Base-by-base conservation (phyloP, 2,329 filamentous ascomycete genomes). In the Rutstroemia sp. region DNA sequence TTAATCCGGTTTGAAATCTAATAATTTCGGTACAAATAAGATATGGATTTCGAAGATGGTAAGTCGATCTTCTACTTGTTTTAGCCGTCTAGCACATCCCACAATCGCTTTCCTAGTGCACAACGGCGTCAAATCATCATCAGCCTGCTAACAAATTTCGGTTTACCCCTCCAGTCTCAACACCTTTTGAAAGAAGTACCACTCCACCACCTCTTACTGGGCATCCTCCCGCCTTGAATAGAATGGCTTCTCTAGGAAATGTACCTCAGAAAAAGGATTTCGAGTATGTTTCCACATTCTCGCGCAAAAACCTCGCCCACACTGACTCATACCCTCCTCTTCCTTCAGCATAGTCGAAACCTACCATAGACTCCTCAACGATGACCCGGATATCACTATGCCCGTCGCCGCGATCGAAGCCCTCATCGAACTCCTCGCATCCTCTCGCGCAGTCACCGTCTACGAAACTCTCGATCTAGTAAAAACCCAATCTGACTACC, bases 321-420 rank as follows among this genome's bases (percentile, higher is more conserved):
- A 54, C 25, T 55, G 53, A 68, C 65, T 67, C 64, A 67, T 46
- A 48, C 21, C 14, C 23, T 37, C 6, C 30, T 37, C 25, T 44
- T 38, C 49, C 52, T 47, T 38, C 54, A 70, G 67, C 71, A 84
- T 89, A 59, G 83, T 87, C 64, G 73, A 77, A 56, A 81, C 82
- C 48, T 89, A 89, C 75, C 78, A 81, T 66, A 73, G 77, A 50
- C 79, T 88, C 49, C 79, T 88, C 59, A 69, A 69, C 58, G 78
- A 81, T 52, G 91, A 97, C 71, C 80, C 87, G 10, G 89, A 95
- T 60, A 80, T 97, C 53, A 96, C 92, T 38, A 96, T 96, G 83
- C 92, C 94, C 61, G 89, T 99, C 55, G 94, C 94, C 19, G 91
- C 92, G 58, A 96, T 96, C 69, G 90, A 95, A 74, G 86, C 91